A percentile compares a stretch with the other conserved stretches of the same genome.
Conservation (phyloP, 306 rosid species). For the Senna siamea region DNA sequence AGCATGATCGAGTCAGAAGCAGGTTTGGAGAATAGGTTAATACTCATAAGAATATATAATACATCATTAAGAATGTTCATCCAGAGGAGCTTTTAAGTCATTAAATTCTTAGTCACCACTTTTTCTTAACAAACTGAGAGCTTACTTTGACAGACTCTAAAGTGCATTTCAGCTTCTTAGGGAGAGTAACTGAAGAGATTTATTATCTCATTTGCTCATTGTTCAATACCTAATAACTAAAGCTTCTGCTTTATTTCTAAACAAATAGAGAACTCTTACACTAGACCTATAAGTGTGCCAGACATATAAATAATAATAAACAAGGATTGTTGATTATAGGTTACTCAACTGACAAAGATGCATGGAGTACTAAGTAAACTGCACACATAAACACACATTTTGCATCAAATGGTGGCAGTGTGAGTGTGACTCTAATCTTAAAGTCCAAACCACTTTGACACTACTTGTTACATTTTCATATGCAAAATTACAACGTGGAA, state of each 20-base stretch:
- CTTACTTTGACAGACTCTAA: background rate
- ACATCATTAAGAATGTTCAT: background rate
- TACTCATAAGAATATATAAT: background rate
- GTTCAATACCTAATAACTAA: background rate
- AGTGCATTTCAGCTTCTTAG: background rate
- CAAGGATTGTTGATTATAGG: background rate
- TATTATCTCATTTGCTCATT: background rate
- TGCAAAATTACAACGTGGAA: conserved; percentile 28
- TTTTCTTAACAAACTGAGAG: background rate
- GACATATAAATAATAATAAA: conserved; percentile 1
- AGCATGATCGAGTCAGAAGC: background rate
- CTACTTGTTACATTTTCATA: background rate
- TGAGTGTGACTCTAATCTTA: too few species aligned
- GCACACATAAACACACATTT: conserved; percentile 23
- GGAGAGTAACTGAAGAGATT: background rate
- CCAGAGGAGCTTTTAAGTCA: background rate
- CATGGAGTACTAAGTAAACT: conserved; percentile 9
- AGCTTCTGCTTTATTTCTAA: background rate
- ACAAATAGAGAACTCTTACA: conserved; percentile 15
- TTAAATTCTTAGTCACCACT: background rate
- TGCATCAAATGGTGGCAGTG: background rate
- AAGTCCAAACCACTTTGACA: background rate
- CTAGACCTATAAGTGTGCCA: conserved; percentile 12
- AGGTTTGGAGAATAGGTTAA: background rate
- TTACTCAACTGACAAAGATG: background rate